phyloP scores from a whole-genome alignment of 371 early-diverging fungal species.

The Mortierella sp. region DNA sequence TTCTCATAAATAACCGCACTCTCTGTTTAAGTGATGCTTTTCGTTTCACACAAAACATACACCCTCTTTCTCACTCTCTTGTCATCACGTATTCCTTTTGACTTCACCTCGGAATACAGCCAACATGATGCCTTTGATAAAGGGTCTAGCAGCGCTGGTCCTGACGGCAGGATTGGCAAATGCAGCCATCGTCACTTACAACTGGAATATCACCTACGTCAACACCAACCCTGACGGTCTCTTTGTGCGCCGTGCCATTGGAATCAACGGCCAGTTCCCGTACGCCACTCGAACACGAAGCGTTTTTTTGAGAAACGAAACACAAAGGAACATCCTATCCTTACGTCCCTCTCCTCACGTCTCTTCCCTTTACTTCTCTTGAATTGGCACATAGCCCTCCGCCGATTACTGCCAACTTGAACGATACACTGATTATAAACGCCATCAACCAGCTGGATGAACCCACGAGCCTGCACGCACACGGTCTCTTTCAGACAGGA shows the following conservation, averaged over 20 bases:
- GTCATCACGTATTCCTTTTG: too few species aligned
- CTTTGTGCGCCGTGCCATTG: slow-evolving; percentile 69
- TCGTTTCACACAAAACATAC: not conserved
- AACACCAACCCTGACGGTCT: slow-evolving; percentile 70
- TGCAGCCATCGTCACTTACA: slow-evolving; percentile 40
- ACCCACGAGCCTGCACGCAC: slow-evolving; percentile 71
- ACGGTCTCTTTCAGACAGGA: slow-evolving; percentile 75
- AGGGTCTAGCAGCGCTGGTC: slow-evolving; percentile 11
- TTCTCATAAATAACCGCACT: too few species aligned
- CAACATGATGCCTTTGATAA: not conserved
- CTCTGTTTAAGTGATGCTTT: too few species aligned
- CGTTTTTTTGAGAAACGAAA: too few species aligned
- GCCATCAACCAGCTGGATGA: slow-evolving; percentile 66
- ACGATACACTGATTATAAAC: slow-evolving; percentile 57
- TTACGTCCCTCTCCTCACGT: not conserved
- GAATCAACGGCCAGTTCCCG: slow-evolving; percentile 78
- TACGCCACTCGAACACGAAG: slow-evolving; percentile 40
- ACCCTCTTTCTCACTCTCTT: too few species aligned
- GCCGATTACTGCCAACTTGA: slow-evolving; percentile 37
- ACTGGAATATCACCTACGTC: slow-evolving; percentile 75
- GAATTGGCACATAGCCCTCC: slow-evolving; percentile 21
- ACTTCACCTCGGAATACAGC: too few species aligned
- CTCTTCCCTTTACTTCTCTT: too few species aligned
- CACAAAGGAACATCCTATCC: too few species aligned
- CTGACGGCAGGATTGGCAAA: slow-evolving; percentile 4